These are phyloP conservation scores for Pseudoneurospora amorphoporcata DNA, from an alignment of 495 filamentous ascomycete species.

Conservation along the genomic window DNA sequence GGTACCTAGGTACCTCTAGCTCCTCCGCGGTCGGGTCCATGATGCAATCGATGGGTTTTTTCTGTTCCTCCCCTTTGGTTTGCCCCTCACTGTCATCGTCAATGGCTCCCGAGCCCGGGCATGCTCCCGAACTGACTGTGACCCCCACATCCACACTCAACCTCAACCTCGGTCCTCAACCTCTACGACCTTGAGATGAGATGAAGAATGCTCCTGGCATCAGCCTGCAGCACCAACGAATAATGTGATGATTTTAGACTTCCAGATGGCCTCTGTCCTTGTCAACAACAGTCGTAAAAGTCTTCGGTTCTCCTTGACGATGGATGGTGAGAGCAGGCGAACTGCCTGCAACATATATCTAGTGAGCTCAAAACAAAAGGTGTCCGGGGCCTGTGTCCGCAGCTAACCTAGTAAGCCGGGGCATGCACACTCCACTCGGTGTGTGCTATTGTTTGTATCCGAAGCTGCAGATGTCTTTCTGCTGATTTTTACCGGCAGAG, in stretches of 20 bases:
- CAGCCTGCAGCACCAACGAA: neutral
- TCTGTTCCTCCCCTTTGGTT: neutral
- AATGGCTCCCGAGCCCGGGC: neutral
- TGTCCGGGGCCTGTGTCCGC: neutral
- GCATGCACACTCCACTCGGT: neutral
- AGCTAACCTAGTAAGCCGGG: neutral
- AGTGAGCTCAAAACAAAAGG: neutral
- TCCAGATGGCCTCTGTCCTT: neutral
- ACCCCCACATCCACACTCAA: neutral
- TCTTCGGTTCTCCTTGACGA: neutral
- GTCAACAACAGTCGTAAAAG: neutral
- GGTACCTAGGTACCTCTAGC: neutral
- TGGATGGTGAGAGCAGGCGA: neutral
- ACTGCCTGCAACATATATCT: neutral
- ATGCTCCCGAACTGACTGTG: neutral
- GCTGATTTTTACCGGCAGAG: neutral
- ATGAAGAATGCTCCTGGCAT: neutral
- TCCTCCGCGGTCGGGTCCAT: neutral
- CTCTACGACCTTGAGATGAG: neutral
- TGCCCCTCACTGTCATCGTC: neutral
- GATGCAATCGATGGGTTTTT: neutral
- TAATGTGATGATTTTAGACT: neutral
- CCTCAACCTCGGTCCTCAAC: neutral
- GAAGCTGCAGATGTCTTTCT: neutral
- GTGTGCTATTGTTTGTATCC: neutral